phyloP scores from a whole-genome alignment of 495 filamentous ascomycete species.

The Antarctomyces pellizariae region DNA sequence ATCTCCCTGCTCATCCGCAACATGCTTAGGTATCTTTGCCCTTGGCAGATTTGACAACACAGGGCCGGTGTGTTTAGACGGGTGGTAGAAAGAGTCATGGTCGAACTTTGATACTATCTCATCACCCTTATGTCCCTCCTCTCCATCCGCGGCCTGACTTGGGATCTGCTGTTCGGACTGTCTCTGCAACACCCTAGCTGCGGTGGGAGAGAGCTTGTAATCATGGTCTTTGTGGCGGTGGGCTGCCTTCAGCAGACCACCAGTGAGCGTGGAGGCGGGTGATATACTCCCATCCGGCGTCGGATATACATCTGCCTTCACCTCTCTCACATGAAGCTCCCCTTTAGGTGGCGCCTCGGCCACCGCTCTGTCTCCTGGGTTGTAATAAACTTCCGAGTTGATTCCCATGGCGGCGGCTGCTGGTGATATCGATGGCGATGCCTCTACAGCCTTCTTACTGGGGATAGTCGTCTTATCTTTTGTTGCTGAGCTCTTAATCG shows the following conservation, averaged over 20 bases:
- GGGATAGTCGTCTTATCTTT: slow-evolving; percentile 4
- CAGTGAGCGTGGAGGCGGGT: too few species aligned
- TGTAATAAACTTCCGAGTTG: too few species aligned
- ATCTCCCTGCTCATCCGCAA: slow-evolving; percentile 13
- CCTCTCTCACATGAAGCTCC: slow-evolving; percentile 19
- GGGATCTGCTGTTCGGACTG: slow-evolving; percentile 34
- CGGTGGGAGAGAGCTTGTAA: slow-evolving; percentile 14
- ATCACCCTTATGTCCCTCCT: slow-evolving; percentile 9
- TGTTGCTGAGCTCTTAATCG: slow-evolving; percentile 3
- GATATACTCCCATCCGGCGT: slow-evolving; percentile 23
- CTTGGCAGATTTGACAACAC: slow-evolving; percentile 30
- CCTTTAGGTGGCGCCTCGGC: slow-evolving; percentile 11
- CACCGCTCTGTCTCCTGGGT: too few species aligned
- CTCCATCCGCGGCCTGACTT: slow-evolving; percentile 16
- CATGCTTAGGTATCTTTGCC: slow-evolving; percentile 32
- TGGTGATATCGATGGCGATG: slow-evolving; percentile 1
- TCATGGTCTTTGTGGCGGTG: slow-evolving; percentile 1
- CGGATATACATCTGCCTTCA: slow-evolving; percentile 16
- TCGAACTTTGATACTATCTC: slow-evolving; percentile 18
- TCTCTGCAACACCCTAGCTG: slow-evolving; percentile 22
- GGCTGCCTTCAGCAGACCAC: too few species aligned
- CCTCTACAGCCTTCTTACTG: slow-evolving; percentile 1
- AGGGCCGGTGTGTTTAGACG: slow-evolving; percentile 20
- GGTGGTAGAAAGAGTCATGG: slow-evolving; percentile 35
- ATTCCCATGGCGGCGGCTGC: too few species aligned